phyloP scores from a whole-genome alignment of 805 yeast genomes.

The Wickerhamomyces sydowiorum region DNA sequence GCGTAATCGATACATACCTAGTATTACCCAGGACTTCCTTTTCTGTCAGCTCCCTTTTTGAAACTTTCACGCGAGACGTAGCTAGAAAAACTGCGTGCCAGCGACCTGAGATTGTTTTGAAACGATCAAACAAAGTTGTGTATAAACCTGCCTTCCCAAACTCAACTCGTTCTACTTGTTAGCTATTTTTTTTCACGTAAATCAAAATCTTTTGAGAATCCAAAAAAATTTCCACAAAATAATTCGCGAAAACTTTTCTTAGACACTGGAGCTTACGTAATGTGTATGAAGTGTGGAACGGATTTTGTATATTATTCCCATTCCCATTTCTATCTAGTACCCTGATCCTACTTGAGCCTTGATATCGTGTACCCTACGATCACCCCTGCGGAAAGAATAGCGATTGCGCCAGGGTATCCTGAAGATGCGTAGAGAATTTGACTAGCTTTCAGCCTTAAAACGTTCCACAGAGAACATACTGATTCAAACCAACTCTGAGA shows the following conservation, averaged over 20 bases:
- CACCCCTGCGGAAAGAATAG: slow-evolving; percentile 18
- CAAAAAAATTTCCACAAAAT: not conserved
- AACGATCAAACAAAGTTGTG: not conserved
- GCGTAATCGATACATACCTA: no score
- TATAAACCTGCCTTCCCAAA: no score
- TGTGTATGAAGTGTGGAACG: no score
- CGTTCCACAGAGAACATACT: not conserved
- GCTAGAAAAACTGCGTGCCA: no score
- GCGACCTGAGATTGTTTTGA: no score
- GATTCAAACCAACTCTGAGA: not conserved
- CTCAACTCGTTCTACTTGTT: no score
- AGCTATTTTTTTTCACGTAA: not conserved
- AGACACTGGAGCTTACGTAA: not conserved
- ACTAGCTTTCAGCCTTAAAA: not conserved
- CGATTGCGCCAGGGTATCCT: slow-evolving; percentile 10
- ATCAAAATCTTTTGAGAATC: not conserved
- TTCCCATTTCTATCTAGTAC: not conserved
- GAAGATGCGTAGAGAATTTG: not conserved
- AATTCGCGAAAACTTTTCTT: not conserved
- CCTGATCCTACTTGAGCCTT: not conserved
- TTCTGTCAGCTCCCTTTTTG: no score
- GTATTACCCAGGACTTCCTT: no score
- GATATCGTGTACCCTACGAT: slow-evolving; percentile 16
- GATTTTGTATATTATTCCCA: not conserved
- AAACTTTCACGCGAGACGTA: no score